Conservation (phyloP, 306 rosid genomes). For the Senna tora region DNA sequence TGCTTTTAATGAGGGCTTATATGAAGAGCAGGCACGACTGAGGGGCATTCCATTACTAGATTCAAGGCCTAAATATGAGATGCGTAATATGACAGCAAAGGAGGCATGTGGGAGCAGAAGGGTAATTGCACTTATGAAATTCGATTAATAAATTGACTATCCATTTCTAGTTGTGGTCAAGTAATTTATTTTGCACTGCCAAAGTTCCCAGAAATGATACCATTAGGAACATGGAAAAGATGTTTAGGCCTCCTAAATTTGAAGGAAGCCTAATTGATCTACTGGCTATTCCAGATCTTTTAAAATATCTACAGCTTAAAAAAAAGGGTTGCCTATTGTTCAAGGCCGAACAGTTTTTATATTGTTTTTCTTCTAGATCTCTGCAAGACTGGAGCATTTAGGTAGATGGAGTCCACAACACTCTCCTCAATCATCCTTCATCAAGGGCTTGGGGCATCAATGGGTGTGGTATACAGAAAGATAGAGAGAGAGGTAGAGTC, state of each 20-base stretch:
- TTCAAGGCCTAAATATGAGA: slow-evolving; percentile 92
- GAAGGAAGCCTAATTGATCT: slow-evolving; percentile 32
- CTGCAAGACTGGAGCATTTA: neutral
- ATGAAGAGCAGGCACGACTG: slow-evolving; percentile 87
- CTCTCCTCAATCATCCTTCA: neutral
- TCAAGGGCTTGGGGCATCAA: neutral
- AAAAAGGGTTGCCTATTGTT: slow-evolving; percentile 12
- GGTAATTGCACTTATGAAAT: slow-evolving; percentile 52
- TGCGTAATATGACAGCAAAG: slow-evolving; percentile 92
- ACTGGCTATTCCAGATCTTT: slow-evolving; percentile 18
- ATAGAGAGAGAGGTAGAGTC: slow-evolving; percentile 21
- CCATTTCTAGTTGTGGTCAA: slow-evolving; percentile 23
- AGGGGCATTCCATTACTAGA: slow-evolving; percentile 88
- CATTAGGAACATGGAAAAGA: slow-evolving; percentile 21
- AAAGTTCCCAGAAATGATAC: slow-evolving; percentile 21
- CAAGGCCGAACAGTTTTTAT: slow-evolving; percentile 12
- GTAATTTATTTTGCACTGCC: slow-evolving; percentile 26
- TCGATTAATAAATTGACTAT: slow-evolving; percentile 20
- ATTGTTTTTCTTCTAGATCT: neutral
- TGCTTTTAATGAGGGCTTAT: slow-evolving; percentile 77
- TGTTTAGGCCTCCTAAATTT: slow-evolving; percentile 24
- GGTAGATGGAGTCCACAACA: neutral
- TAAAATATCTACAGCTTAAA: slow-evolving; percentile 25
- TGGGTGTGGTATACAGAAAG: neutral
- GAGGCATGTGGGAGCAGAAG: slow-evolving; percentile 84